Evolutionary conservation across 331 rosid genomes (phyloP).

Genomic region (Spiraea crenata): DNA sequence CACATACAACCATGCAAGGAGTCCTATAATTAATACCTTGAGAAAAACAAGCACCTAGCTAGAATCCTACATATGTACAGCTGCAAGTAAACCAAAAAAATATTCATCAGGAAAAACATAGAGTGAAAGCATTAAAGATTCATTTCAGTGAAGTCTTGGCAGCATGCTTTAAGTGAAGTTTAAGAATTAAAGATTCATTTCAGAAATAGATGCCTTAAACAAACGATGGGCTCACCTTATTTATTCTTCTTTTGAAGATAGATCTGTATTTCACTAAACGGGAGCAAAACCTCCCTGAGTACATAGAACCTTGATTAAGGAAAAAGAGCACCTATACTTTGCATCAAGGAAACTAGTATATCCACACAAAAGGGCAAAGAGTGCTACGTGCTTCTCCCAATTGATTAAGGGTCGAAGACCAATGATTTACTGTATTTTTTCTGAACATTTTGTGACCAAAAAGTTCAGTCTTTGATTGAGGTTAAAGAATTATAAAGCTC

Average conservation of each 20-base stretch:
- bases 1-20: not conserved
- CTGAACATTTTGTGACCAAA: slow-evolving; percentile 17
- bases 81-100: not conserved
- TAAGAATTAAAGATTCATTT: slow-evolving; percentile 3
- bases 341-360: no score
- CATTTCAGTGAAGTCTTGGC: no score
- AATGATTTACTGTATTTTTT: slow-evolving; percentile 5
- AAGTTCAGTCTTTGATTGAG: slow-evolving; percentile 32
- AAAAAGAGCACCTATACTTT: no score
- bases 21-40: not conserved
- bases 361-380: not conserved
- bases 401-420: slow-evolving; percentile 38
- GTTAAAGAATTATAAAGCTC: slow-evolving; percentile 42
- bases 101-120: slow-evolving; percentile 13
- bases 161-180: not conserved
- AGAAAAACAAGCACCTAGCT: not conserved
- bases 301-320: no score
- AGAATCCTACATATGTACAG: not conserved
- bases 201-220: not conserved
- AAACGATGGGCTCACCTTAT: not conserved
- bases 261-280: no score
- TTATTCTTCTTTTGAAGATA: no score
- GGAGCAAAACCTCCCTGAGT: no score
- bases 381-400: slow-evolving; percentile 37
- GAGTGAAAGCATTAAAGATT: not conserved